Evolutionary conservation across 1,284 basidiomycete species (phyloP).

Genomic region (Tilletia horrida): DNA sequence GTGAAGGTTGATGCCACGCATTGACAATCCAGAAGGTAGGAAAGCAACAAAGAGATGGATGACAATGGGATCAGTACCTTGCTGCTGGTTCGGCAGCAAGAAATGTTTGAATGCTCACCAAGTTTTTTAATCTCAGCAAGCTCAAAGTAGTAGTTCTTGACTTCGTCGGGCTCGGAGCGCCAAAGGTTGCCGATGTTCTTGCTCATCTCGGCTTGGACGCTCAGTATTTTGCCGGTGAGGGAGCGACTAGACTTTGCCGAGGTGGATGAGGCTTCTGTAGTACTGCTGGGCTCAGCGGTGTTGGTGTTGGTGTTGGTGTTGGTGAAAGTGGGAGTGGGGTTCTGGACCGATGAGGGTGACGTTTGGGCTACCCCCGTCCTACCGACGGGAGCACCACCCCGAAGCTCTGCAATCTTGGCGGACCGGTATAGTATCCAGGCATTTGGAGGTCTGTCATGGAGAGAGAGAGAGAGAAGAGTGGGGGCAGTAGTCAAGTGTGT

Average conservation of each 20-base stretch:
- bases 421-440: constrained; percentile 10
- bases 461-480: background rate
- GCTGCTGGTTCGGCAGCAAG: background rate
- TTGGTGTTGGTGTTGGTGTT: background rate
- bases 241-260: background rate
- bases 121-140: background rate
- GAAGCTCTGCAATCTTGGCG: constrained; percentile 8
- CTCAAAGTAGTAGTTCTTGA: constrained; percentile 2
- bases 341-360: background rate
- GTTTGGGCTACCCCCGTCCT: background rate
- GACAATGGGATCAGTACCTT: background rate
- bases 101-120: background rate
- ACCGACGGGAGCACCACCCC: background rate
- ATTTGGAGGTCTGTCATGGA: background rate
- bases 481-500: background rate
- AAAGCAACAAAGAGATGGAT: no score
- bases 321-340: background rate
- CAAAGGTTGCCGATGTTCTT: constrained; percentile 1
- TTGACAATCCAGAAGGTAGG: no score
- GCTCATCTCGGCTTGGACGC: constrained; percentile 12
- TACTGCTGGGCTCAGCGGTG: background rate
- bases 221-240: background rate
- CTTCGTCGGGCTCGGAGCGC: constrained; percentile 1
- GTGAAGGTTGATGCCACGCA: background rate
- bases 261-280: background rate